These are phyloP conservation scores for Pulveroboletus frians DNA, from an alignment of 768 basidiomycete species.

Conservation along the genomic window DNA sequence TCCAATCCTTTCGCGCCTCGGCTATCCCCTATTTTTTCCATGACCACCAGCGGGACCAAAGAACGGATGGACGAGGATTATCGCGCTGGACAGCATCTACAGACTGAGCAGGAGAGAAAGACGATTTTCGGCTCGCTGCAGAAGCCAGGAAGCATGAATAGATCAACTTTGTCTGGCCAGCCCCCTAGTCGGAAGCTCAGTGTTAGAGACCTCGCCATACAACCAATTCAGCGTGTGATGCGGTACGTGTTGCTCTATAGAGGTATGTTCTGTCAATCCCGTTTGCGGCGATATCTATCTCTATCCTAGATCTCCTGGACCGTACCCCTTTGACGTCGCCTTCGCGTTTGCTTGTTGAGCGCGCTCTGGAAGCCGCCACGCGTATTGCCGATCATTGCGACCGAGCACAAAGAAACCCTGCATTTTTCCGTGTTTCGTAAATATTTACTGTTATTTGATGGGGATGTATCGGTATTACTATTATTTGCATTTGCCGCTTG, in stretches of 20 bases:
- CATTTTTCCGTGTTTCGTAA: constrained; percentile 33
- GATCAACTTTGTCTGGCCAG: background rate
- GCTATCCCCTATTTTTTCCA: constrained; percentile 10
- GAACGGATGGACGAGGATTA: constrained; percentile 5
- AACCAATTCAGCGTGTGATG: constrained; percentile 60
- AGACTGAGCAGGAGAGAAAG: constrained; percentile 3
- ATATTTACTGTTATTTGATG: background rate
- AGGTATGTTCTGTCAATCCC: constrained; percentile 35
- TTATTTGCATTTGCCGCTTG: background rate
- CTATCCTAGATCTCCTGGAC: constrained; percentile 43
- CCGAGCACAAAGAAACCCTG: constrained; percentile 51
- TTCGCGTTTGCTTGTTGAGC: constrained; percentile 49
- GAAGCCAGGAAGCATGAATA: background rate
- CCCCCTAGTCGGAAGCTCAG: constrained; percentile 21
- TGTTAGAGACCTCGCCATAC: constrained; percentile 57
- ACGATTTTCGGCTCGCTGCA: background rate
- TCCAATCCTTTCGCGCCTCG: constrained; percentile 8
- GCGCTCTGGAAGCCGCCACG: constrained; percentile 50
- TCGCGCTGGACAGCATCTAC: background rate
- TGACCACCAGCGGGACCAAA: constrained; percentile 4
- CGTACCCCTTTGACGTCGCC: constrained; percentile 46
- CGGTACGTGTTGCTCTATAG: constrained; percentile 57
- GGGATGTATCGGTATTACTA: background rate
- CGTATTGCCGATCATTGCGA: constrained; percentile 61
- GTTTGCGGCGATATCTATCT: background rate